Evolutionary conservation across 805 yeast species (phyloP).

Genomic region (Yarrowia sp.): DNA sequence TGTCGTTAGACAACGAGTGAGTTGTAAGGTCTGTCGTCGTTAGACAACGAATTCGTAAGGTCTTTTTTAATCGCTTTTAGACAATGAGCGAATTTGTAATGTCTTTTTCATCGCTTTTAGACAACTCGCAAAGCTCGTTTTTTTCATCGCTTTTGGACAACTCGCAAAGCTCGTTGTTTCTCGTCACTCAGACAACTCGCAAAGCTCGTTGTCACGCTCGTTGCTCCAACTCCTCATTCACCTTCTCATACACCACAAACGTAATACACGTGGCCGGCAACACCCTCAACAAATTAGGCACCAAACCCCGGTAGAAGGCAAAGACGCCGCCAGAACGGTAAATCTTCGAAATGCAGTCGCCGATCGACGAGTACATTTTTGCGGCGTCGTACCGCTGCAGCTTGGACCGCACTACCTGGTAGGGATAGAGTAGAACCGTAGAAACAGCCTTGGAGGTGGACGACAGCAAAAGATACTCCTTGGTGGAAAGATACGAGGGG

Average conservation of each 20-base stretch:
- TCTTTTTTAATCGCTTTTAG: too few relatives aligned
- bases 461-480: conserved; percentile 70
- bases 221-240: conserved; percentile 25
- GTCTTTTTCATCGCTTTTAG: too few relatives aligned
- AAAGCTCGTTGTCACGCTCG: not conserved
- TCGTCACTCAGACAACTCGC: too few relatives aligned
- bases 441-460: conserved; percentile 73
- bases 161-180: too few relatives aligned
- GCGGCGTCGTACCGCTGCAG: conserved; percentile 61
- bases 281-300: conserved; percentile 79
- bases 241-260: conserved; percentile 77
- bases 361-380: conserved; percentile 47
- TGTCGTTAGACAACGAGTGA: too few relatives aligned
- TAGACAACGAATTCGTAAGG: too few relatives aligned
- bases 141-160: not conserved
- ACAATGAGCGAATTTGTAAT: too few relatives aligned
- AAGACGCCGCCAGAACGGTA: conserved; percentile 59
- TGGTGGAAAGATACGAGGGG: conserved; percentile 49
- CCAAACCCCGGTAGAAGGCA: conserved; percentile 85
- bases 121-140: too few relatives aligned
- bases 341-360: conserved; percentile 53
- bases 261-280: conserved; percentile 94
- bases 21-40: too few relatives aligned
- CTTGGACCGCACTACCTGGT: conserved; percentile 80
- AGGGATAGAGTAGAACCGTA: conserved; percentile 75